Evolutionary conservation across 2,329 filamentous ascomycete genomes (phyloP), one percentile per base, ranked within the genome.

Genomic region (Akanthomyces dipterigenus): DNA sequence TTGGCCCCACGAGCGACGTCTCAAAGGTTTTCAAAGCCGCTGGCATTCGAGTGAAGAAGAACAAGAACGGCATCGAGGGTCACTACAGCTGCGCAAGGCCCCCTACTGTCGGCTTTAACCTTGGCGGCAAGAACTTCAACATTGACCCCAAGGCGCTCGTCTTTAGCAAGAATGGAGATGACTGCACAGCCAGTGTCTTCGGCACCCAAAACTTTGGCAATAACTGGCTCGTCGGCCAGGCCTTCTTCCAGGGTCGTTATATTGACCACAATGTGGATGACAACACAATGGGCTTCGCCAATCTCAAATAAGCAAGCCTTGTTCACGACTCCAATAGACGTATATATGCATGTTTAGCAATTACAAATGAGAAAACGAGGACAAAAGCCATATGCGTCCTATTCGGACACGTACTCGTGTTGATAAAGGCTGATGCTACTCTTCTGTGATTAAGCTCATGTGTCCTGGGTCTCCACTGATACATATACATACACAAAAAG

Each of bases 211-310:
- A 43, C 3, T 65, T 65, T 58, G 65, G 66, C 31, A 48, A 18
- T 53, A 60, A 14, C 20, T 67, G 66, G 66, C 36, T 66, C 24
- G 56, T 67, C 14, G 66, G 66, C n/a, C 66, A 67, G 61, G 58
- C 66, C 11, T 67, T 67, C 46, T 67, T 67, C 24, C 66, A 65
- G 55, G 64, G 65, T 8, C 58, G 62, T 51, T 67, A 67, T 48
- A 62, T 67, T 57, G 66, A 67, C 34, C 65, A 66, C 57, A 65
- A 65, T 12, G 31, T 63, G 11, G 56, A 58, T 9, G 61, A 55
- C 18, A 46, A 53, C 3, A 65, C 64, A 3, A 65, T 62, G 51
- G 60, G 63, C 18, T 60, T 62, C 75, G 62, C 62, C 14, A 7
- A 63, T n/a, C 42, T 63, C 36, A 63, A 61, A 18, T 63, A 53